Evolutionary conservation across 768 basidiomycete genomes (phyloP).

Genomic region (Arthromyces matolae): DNA sequence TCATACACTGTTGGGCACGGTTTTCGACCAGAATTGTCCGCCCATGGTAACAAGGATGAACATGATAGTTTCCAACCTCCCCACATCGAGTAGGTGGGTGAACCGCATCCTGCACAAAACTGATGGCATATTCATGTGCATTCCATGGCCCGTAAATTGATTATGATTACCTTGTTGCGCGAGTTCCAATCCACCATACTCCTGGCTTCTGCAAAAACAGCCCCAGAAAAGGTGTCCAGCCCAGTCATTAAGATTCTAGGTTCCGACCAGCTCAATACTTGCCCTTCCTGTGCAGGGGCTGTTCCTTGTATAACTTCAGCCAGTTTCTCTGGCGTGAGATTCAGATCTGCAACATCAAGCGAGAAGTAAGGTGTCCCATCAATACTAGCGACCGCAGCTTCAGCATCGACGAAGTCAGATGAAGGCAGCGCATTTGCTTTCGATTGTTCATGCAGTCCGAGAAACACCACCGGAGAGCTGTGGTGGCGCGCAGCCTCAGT

Average conservation of each 20-base stretch:
- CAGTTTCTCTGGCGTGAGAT: conserved; percentile 30
- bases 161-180: conserved; percentile 65
- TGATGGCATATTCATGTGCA: conserved; percentile 23
- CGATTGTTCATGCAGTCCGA: conserved; percentile 67
- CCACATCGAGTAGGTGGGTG: conserved; percentile 81
- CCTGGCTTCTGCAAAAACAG: conserved; percentile 72
- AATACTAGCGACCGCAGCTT: conserved; percentile 52
- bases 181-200: conserved; percentile 92
- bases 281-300: conserved; percentile 35
- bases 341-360: conserved; percentile 62
- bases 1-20: conserved; percentile 69
- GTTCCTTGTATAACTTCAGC: conserved; percentile 37
- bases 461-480: conserved; percentile 65
- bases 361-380: conserved; percentile 86
- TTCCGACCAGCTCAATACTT: conserved; percentile 57
- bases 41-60: conserved; percentile 70
- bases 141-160: neutral
- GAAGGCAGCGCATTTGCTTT: conserved; percentile 55
- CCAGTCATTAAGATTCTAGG: conserved; percentile 52
- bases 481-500: conserved; percentile 59
- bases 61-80: conserved; percentile 95
- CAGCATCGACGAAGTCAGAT: conserved; percentile 58
- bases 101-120: conserved; percentile 91
- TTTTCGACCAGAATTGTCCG: conserved; percentile 54
- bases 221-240: conserved; percentile 64